Evolutionary conservation across 2,329 filamentous ascomycete genomes (phyloP), one percentile per base, ranked within the genome.

Genomic region (Pseudopithomyces maydicus): DNA sequence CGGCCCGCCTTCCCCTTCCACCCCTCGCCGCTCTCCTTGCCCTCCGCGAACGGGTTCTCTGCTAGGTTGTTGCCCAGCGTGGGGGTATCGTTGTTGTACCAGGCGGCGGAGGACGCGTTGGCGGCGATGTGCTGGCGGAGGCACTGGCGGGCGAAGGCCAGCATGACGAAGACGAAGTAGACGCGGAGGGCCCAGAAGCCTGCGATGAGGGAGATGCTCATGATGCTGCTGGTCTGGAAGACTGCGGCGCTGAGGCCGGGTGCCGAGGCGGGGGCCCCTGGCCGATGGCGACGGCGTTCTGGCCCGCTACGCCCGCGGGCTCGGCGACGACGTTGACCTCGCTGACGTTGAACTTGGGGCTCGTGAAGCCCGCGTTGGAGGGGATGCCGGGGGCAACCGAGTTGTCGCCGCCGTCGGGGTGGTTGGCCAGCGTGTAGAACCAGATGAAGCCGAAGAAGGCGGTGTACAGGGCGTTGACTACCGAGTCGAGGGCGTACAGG

Each of bases 161-260:
- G 87, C 74, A 96, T 87, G 52, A 97, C 84, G 36, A 97, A 80
- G 64, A 90, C 86, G 67, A 96, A 93, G 79, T 97, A 97, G 29
- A 92, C 75, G 29, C 93, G 85, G 39, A 96, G 81, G 12, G 89
- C 80, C 78, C 90, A 96, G 61, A 97, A 84, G 1, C 84, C 77
- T 32, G 85, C 83, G 58, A 97, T 90, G 52, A 96, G 82, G 11
- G 88, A 80, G 74, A 97, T 89, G 77, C 90, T 94, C 59, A 91
- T 88, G 67, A 90, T 82, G 72, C 83, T 87, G 69, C 89, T 87
- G 42, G 83, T 83, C 60, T 88, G 83, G 59, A 86, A 81, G n/a
- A 90, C 78, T 67, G 87, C 82, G 77, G 89, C 82, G 79, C 88
- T 79, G 73, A 90, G 73, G 42, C 79, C 81, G 23, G 74, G 52